phyloP scores from a whole-genome alignment of 257 asterid species.

The Ilex asprella region DNA sequence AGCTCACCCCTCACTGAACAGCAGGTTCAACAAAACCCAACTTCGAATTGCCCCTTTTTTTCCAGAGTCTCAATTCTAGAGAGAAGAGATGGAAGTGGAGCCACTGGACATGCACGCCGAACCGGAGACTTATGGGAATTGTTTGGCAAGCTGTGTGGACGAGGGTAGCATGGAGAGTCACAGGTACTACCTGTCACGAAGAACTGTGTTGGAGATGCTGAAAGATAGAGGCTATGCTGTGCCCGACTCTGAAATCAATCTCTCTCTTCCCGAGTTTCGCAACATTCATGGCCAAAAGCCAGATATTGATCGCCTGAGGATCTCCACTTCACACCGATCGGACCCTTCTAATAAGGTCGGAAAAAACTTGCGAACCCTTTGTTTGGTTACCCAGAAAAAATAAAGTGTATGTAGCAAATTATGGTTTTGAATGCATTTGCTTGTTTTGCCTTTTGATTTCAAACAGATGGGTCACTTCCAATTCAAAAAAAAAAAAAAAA shows the following conservation, averaged over 20 bases:
- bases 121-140: slow-evolving; percentile 21
- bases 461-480: no score
- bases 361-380: background rate
- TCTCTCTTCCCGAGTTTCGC: slow-evolving; percentile 61
- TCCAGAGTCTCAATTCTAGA: no score
- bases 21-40: no score
- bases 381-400: no score
- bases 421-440: no score
- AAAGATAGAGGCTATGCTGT: slow-evolving; percentile 83
- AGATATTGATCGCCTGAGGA: slow-evolving; percentile 38
- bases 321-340: slow-evolving; percentile 55
- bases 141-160: slow-evolving; percentile 50
- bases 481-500: no score
- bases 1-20: background rate
- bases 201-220: slow-evolving; percentile 83
- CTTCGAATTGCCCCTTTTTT: no score
- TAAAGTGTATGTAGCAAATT: no score
- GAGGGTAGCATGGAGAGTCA: slow-evolving; percentile 63
- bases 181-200: slow-evolving; percentile 66
- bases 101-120: slow-evolving; percentile 24
- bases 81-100: background rate
- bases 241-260: slow-evolving; percentile 55
- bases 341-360: slow-evolving; percentile 70
- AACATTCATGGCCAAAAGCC: slow-evolving; percentile 42
- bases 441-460: no score